Evolutionary conservation across 768 basidiomycete species (phyloP), one percentile per base, ranked within the genome.

Genomic region (Lyophyllum shimeji): DNA sequence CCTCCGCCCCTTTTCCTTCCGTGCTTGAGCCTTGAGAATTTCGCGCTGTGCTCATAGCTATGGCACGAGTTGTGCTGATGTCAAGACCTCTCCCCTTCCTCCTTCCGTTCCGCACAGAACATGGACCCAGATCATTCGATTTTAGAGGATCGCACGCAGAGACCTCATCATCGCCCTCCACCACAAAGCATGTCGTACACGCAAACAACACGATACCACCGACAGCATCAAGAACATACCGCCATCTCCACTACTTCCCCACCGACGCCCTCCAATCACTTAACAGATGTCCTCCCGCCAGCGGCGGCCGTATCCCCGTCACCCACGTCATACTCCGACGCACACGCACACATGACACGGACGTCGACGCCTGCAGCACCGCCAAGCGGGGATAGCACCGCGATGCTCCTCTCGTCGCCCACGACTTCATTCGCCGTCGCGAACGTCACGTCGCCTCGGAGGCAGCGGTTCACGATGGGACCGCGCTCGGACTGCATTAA

Each of bases 401-500:
- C 55, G 9, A 64, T 68, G 46, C 57, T 58, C 42, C 34, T 62
- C 23, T 58, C 65, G n/a, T 64, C 65, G 9, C 61, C 59, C 5
- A 46, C 42, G n/a, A 33, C 54, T 0, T 57, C 62, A 21, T 53
- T 55, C 18, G 1, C 29, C 2, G 23, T 39, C 40, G 25, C 59
- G 44, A 46, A 50, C 25, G 40, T 57, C 24, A 25, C 59, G 7
- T 58, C 69, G 8, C 56, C 68, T 1, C 69, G 74, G 55, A 78
- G 72, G 55, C 81, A 78, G 57, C 76, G 82, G 3, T 78, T 87
- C 56, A 84, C 81, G 53, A 89, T 89, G 87, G 87, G 87, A 25
- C 87, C 87, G 3, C 80, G 87, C 11, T 73, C 80, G 2, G 87
- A 86, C 63, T 89, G 87, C 63, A 71, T 83, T 47, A 87, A 87